phyloP scores from a whole-genome alignment of 257 asterid genomes.

The Petrea volubilis region DNA sequence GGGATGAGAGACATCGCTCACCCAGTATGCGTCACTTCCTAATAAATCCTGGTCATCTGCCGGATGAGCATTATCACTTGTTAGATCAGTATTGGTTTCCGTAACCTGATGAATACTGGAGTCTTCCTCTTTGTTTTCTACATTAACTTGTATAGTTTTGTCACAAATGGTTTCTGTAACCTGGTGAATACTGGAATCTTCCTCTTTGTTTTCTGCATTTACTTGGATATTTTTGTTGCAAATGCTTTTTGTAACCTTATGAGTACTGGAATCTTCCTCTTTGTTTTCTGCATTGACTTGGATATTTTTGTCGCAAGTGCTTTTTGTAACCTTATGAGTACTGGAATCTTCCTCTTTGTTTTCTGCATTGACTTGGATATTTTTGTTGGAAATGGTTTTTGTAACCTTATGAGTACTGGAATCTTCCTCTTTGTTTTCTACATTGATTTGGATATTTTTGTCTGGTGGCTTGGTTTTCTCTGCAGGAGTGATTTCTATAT shows the following conservation, averaged over 20 bases:
- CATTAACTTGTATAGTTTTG: conserved; percentile 14
- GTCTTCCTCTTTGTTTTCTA: conserved; percentile 23
- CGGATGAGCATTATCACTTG: conserved; percentile 21
- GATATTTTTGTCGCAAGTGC: not conserved
- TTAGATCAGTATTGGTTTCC: conserved; percentile 28
- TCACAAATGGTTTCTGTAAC: not conserved
- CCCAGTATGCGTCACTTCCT: conserved; percentile 47
- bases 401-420: conserved; percentile 16
- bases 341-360: no score
- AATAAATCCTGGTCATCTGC: conserved; percentile 32
- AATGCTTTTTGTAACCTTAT: conserved; percentile 26
- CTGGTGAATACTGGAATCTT: no score
- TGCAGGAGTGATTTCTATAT: not conserved
- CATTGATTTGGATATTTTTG: conserved; percentile 15
- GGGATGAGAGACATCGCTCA: conserved; percentile 42
- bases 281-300: conserved; percentile 16
- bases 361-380: no score
- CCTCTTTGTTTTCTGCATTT: no score
- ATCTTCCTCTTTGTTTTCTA: conserved; percentile 23
- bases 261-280: conserved; percentile 23
- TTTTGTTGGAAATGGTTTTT: no score
- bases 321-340: no score
- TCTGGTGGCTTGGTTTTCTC: no score
- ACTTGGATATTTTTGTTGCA: no score
- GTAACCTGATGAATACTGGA: conserved; percentile 17